A percentile compares a stretch with the other conserved stretches of the same genome.
These are phyloP conservation scores for Aspergillus haitiensis DNA, from an alignment of 495 filamentous ascomycete species.

Conservation along the genomic window DNA sequence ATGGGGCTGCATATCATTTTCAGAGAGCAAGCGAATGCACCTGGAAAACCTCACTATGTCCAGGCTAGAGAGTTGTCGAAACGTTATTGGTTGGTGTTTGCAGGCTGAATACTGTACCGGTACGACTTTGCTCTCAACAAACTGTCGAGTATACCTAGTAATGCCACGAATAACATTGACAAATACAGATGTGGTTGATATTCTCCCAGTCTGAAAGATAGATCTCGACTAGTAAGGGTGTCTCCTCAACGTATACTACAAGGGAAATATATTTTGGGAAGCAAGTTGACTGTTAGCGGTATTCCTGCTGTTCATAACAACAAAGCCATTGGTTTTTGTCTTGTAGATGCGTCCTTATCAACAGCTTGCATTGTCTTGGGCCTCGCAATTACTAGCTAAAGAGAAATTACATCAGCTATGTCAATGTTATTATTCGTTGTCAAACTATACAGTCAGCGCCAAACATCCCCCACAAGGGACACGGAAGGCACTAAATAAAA, in stretches of 20 bases:
- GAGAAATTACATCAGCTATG: too few species aligned
- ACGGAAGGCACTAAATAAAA: too few species aligned
- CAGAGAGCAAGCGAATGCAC: neutral
- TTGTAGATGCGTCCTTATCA: too few species aligned
- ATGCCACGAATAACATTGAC: neutral
- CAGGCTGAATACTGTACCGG: constrained; percentile 15
- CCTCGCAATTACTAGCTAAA: too few species aligned
- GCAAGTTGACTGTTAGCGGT: constrained; percentile 11
- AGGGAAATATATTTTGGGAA: neutral
- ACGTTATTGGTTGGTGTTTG: constrained; percentile 23
- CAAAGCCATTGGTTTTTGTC: constrained; percentile 12
- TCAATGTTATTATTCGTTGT: too few species aligned
- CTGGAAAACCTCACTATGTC: neutral
- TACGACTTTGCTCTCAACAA: neutral
- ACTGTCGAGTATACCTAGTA: too few species aligned
- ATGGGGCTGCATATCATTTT: constrained; percentile 20
- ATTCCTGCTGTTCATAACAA: neutral
- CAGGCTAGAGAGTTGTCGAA: constrained; percentile 1
- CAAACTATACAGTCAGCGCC: too few species aligned
- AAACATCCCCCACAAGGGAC: too few species aligned
- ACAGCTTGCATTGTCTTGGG: too few species aligned
- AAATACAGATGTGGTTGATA: neutral
- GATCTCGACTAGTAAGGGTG: neutral
- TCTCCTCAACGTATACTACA: neutral
- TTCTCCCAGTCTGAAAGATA: neutral